Conservation (phyloP, 2,329 filamentous ascomycete genomes). For the Penicillium sp. region DNA sequence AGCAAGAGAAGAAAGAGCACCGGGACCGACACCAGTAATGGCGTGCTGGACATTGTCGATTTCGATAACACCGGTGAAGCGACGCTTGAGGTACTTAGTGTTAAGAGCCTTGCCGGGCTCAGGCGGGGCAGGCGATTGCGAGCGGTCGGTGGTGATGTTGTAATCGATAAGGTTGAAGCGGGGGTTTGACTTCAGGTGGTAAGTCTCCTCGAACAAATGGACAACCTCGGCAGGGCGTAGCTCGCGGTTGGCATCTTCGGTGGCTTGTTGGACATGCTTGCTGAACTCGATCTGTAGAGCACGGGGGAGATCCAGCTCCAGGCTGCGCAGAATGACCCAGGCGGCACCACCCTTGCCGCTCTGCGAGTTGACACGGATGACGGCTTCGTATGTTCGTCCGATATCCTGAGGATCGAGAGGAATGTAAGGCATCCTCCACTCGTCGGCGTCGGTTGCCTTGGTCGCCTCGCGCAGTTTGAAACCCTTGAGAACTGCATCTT, state of each 20-base stretch:
- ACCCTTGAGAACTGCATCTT: conserved; percentile 95
- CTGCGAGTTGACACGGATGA: conserved; percentile 97
- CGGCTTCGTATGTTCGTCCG: conserved; percentile 93
- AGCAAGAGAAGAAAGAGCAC: conserved; percentile 84
- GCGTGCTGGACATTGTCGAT: conserved; percentile 78
- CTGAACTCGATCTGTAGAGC: conserved; percentile 90
- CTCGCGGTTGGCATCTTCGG: conserved; percentile 80
- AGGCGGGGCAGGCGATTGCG: conserved; percentile 68
- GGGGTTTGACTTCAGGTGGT: conserved; percentile 79
- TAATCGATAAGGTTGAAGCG: conserved; percentile 89
- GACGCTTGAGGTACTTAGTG: conserved; percentile 73
- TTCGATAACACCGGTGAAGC: conserved; percentile 80
- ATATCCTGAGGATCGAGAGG: conserved; percentile 92
- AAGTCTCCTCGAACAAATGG: conserved; percentile 81
- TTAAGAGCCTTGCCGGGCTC: conserved; percentile 69
- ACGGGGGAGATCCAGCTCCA: conserved; percentile 88
- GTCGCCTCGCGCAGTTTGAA: conserved; percentile 64
- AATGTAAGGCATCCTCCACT: conserved; percentile 87
- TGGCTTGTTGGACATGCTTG: conserved; percentile 76
- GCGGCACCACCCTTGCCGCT: conserved; percentile 91
- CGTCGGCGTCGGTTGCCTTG: conserved; percentile 60
- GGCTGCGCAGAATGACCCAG: conserved; percentile 86
- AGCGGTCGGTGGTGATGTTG: conserved; percentile 81
- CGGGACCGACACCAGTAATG: conserved; percentile 79
- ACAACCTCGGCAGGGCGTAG: conserved; percentile 81